Conservation (phyloP, 345 rosid genomes). For the Rhodamnia rubescens region DNA sequence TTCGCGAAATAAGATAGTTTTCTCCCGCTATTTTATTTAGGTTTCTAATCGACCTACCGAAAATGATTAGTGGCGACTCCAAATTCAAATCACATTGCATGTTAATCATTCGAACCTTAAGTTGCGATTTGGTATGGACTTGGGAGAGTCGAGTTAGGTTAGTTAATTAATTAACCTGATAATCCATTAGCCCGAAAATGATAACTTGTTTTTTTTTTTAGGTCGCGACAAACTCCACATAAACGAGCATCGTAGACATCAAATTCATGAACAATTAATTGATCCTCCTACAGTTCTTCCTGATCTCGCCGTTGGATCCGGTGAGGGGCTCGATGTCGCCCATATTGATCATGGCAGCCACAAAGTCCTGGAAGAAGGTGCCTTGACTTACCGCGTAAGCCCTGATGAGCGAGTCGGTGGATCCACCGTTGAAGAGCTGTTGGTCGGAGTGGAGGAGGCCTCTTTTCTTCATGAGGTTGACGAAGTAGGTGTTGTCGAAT, state of each 20-base stretch:
- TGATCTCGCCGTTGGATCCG: background rate
- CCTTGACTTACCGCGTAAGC: conserved; percentile 24
- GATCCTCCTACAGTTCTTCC: background rate
- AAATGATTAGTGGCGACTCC: too few species aligned
- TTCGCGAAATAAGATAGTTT: too few species aligned
- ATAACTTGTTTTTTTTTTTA: too few species aligned
- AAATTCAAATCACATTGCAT: too few species aligned
- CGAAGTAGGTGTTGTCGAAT: conserved; percentile 49
- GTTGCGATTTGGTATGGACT: too few species aligned
- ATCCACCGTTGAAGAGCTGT: conserved; percentile 27
- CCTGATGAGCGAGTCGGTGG: conserved; percentile 25
- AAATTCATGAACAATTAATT: background rate
- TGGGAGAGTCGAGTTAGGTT: too few species aligned
- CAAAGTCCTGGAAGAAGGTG: conserved; percentile 7
- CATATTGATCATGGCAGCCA: conserved; percentile 2
- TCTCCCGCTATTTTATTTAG: too few species aligned
- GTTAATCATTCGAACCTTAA: too few species aligned
- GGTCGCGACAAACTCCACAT: too few species aligned
- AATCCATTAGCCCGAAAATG: too few species aligned
- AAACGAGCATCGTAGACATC: background rate
- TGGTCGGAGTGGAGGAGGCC: conserved; percentile 52
- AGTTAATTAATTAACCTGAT: too few species aligned
- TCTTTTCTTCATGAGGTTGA: conserved; percentile 33
- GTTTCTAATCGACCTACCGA: too few species aligned
- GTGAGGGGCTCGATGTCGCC: conserved; percentile 1